Percentiles rank a stretch among this genome's conserved stretches.
These are phyloP conservation scores for Fusarium sp. DNA, from an alignment of 2,329 filamentous ascomycete species.

Conservation along the genomic window DNA sequence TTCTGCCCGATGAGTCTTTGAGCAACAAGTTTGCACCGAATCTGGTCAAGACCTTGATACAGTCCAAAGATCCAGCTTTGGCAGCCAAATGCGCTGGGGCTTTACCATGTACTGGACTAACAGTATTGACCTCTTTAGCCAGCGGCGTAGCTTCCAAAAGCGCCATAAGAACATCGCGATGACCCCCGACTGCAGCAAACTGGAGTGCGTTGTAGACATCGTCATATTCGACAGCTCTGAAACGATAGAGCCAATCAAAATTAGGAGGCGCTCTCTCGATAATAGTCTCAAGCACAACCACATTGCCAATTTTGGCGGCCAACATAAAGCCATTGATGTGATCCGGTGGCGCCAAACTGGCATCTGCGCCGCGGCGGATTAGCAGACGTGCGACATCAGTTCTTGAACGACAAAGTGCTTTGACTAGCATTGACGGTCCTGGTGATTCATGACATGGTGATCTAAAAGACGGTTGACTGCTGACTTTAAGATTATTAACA, in stretches of 20 bases:
- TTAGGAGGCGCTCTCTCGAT: constrained; percentile 6
- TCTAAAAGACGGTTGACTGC: neutral
- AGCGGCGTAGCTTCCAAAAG: constrained; percentile 35
- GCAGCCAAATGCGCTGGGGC: constrained; percentile 39
- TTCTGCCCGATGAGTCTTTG: constrained; percentile 29
- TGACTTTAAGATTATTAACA: constrained; percentile 22
- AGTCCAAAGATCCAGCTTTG: constrained; percentile 29
- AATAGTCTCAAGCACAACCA: constrained; percentile 30
- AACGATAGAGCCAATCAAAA: constrained; percentile 35
- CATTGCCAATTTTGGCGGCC: constrained; percentile 23
- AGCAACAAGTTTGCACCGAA: constrained; percentile 26
- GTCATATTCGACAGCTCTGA: neutral
- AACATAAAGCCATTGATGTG: constrained; percentile 31
- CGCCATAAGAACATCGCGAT: constrained; percentile 17
- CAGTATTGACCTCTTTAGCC: constrained; percentile 5
- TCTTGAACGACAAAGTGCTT: constrained; percentile 19
- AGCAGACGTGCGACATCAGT: constrained; percentile 22
- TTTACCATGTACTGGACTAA: constrained; percentile 19
- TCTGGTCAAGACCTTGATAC: constrained; percentile 28
- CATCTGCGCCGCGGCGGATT: constrained; percentile 35
- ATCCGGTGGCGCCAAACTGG: constrained; percentile 17
- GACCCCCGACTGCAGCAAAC: constrained; percentile 34
- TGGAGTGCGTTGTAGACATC: constrained; percentile 39
- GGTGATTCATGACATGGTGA: neutral
- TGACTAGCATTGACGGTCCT: constrained; percentile 22